These are phyloP conservation scores for Phytophthora meadii DNA, from an alignment of 352 stramenopile species.

Conservation along the genomic window DNA sequence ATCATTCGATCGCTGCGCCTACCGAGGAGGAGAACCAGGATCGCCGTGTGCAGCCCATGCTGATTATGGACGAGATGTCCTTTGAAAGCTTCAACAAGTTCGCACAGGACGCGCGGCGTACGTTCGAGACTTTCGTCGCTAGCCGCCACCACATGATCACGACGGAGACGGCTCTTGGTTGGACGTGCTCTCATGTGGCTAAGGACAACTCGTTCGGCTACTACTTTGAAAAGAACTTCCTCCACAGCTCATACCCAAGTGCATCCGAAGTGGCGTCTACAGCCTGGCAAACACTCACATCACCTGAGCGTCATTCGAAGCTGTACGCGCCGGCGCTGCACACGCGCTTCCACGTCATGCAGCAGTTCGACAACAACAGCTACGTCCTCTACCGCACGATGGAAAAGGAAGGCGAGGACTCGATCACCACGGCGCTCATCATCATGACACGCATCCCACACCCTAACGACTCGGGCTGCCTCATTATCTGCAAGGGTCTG, in stretches of 20 bases:
- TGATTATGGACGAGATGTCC: slow-evolving; percentile 72
- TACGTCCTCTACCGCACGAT: slow-evolving; percentile 65
- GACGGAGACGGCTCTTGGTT: slow-evolving; percentile 56
- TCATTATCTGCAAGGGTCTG: slow-evolving; percentile 64
- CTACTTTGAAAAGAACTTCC: slow-evolving; percentile 64
- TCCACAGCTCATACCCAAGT: slow-evolving; percentile 19
- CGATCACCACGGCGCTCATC: slow-evolving; percentile 63
- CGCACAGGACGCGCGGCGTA: slow-evolving; percentile 46
- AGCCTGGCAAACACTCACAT: slow-evolving; percentile 60
- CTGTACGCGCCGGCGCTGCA: slow-evolving; percentile 60
- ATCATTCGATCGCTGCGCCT: slow-evolving; percentile 51
- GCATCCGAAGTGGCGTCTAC: slow-evolving; percentile 37
- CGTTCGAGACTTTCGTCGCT: slow-evolving; percentile 49
- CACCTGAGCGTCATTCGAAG: slow-evolving; percentile 50
- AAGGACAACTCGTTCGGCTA: slow-evolving; percentile 60
- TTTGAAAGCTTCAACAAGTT: slow-evolving; percentile 57
- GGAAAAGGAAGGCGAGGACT: slow-evolving; percentile 66
- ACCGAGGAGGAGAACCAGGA: slow-evolving; percentile 35
- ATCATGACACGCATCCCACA: slow-evolving; percentile 62
- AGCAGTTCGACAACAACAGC: slow-evolving; percentile 60
- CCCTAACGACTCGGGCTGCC: slow-evolving; percentile 40
- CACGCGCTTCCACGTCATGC: slow-evolving; percentile 65
- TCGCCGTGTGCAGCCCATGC: slow-evolving; percentile 49
- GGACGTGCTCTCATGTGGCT: slow-evolving; percentile 56
- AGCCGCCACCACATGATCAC: slow-evolving; percentile 56